Base-by-base conservation (phyloP, 805 yeast genomes). In the Metschnikowia noctiluminum region DNA sequence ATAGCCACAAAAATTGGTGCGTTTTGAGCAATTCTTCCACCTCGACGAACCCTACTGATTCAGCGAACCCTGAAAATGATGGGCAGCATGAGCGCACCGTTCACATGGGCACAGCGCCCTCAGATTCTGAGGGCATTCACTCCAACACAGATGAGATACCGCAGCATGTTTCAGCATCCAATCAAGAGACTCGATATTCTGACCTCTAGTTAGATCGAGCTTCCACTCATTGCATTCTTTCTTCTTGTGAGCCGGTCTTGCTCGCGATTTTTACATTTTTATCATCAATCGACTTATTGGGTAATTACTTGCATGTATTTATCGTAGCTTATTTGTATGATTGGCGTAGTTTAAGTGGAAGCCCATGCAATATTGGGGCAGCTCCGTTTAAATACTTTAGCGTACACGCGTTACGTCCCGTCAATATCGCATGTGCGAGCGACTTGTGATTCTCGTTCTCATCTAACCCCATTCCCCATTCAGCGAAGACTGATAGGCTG, bases 1-100 rank as follows among this genome's bases (percentile, higher is more conserved):
- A 80, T 13, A 88, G 85, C 62, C 99, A 92, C 72, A 81, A 94
- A 57, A 88, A 89, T 64, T 92, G 99, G 99, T 92, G 99, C 65
- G 79, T 82, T 40, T 82, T 76, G 13, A 71, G 76, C 54, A 62
- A 57, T 42, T 64, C 70, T 7, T 62, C 70, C 30, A 52, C 62
- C n/a, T 58, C 65, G 11, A 43, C 58, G 5, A 43, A 50, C 35
- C 38, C 51, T 21, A 51, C 59, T 9, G 48, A 42, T 15, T 37
- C 53, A 32, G 48, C 45, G 12, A 42, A 51, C 10, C 42, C 51
- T 5, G 48, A 45, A 7, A 44, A 37, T 14, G 58, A 55, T 8
- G 44, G 38, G 16, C 47, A 43, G 37, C 49, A 47, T 34, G 57
- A 54, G 13, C 55, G 53, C 28, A 45, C 58, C 12, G 41, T 51